A percentile compares a stretch with the other conserved stretches of the same genome.
These are phyloP conservation scores for Pyronema domesticum DNA, from an alignment of 495 filamentous ascomycete species.

Conservation along the genomic window DNA sequence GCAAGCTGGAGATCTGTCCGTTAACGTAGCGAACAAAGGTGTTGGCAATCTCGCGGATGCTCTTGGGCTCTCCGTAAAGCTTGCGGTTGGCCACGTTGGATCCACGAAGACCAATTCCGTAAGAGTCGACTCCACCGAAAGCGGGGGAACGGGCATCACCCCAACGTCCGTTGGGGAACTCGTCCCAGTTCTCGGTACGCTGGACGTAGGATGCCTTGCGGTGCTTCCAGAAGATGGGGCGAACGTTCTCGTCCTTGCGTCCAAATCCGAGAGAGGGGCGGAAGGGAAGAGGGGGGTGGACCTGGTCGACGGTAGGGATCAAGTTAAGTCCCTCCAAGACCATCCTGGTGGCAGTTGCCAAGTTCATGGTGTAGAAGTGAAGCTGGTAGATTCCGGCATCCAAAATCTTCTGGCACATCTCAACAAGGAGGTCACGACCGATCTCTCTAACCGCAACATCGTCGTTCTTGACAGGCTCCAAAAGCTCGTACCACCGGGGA, in stretches of 20 bases:
- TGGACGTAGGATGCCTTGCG: conserved; percentile 86
- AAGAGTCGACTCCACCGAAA: conserved; percentile 90
- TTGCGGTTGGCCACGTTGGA: conserved; percentile 93
- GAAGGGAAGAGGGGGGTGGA: conserved; percentile 81
- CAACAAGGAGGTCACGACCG: conserved; percentile 74
- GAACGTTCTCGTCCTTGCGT: conserved; percentile 82
- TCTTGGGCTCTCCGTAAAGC: conserved; percentile 77
- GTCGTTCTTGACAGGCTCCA: conserved; percentile 93
- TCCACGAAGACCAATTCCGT: conserved; percentile 88
- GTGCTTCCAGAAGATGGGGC: conserved; percentile 98
- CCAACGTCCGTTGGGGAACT: conserved; percentile 98
- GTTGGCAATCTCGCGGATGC: conserved; percentile 57
- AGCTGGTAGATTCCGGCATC: conserved; percentile 67
- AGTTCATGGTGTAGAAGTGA: conserved; percentile 99
- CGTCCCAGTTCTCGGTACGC: conserved; percentile 96
- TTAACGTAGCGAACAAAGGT: conserved; percentile 72
- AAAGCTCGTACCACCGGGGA: conserved; percentile 52
- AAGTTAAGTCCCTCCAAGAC: conserved; percentile 77
- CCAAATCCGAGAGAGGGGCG: conserved; percentile 79
- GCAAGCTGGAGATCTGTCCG: conserved; percentile 61
- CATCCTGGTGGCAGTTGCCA: conserved; percentile 84
- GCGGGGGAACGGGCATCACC: conserved; percentile 93
- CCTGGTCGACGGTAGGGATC: conserved; percentile 51
- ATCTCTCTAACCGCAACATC: conserved; percentile 82
- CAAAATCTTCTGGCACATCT: conserved; percentile 75